These are phyloP conservation scores for Filobasidium wieringae DNA, from an alignment of 768 basidiomycete genomes.

Conservation along the genomic window DNA sequence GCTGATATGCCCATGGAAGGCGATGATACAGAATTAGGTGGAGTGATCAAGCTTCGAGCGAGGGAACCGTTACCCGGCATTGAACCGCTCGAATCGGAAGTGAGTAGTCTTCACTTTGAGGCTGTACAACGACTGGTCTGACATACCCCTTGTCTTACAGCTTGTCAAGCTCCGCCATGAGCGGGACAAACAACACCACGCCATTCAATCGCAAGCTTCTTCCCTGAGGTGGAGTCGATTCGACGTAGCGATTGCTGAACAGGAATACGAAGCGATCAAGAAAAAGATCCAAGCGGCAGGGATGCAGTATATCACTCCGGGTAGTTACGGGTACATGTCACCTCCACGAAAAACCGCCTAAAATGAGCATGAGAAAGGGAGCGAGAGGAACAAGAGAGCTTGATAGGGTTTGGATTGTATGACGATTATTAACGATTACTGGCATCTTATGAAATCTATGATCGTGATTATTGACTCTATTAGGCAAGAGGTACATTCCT, in stretches of 20 bases:
- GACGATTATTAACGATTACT: background rate
- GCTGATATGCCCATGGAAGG: background rate
- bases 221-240: slow-evolving; percentile 3
- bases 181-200: slow-evolving; percentile 3
- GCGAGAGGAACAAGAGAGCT: background rate
- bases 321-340: background rate
- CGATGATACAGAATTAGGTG: background rate
- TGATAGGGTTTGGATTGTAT: too few species aligned
- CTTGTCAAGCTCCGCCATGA: slow-evolving; percentile 7
- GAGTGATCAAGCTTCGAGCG: background rate
- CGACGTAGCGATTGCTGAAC: slow-evolving; percentile 6
- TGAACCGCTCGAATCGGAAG: background rate
- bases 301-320: slow-evolving; percentile 1
- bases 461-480: too few species aligned
- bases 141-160: background rate
- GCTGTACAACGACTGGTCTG: too few species aligned
- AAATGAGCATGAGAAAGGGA: background rate
- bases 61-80: background rate
- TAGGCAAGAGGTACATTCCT: too few species aligned
- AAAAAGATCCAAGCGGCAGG: slow-evolving; percentile 7
- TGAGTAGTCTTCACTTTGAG: background rate
- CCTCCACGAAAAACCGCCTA: background rate
- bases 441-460: too few species aligned
- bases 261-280: slow-evolving; percentile 7
- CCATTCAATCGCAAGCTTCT: slow-evolving; percentile 8